phyloP scores from a whole-genome alignment of 2,329 filamentous ascomycete species.

The Trichoderma breve region DNA sequence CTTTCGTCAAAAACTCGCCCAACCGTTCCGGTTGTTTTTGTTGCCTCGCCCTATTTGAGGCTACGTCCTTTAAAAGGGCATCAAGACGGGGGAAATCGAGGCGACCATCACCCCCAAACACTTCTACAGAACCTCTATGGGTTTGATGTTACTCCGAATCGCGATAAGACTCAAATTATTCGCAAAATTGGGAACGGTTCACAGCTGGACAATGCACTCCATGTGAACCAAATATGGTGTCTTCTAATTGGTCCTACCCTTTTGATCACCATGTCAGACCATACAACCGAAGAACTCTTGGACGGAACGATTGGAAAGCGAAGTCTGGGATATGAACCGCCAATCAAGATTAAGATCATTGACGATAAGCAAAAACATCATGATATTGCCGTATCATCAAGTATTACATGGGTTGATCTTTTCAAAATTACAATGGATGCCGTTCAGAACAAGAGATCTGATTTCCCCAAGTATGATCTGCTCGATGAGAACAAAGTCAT shows the following conservation, averaged over 20 bases:
- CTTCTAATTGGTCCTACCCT: not conserved
- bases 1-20: not conserved
- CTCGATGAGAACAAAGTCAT: not conserved
- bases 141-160: constrained; percentile 2
- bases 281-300: not conserved
- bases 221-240: constrained; percentile 11
- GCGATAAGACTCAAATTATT: not conserved
- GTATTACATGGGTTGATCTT: constrained; percentile 3
- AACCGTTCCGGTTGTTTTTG: not conserved
- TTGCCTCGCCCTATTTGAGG: not conserved
- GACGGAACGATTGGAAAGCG: not conserved
- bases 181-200: not conserved
- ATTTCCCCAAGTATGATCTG: not conserved
- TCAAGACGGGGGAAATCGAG: not conserved
- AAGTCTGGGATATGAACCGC: not conserved
- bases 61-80: not conserved
- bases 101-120: not conserved
- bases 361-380: not conserved
- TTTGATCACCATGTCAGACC: constrained; percentile 8
- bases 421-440: not conserved
- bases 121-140: constrained; percentile 7
- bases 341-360: not conserved
- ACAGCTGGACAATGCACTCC: not conserved
- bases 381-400: not conserved
- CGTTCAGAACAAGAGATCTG: not conserved